Percentiles rank a stretch among this genome's conserved stretches.
Conservation (phyloP, 2,329 filamentous ascomycete genomes). For the Aspergillus melleus region DNA sequence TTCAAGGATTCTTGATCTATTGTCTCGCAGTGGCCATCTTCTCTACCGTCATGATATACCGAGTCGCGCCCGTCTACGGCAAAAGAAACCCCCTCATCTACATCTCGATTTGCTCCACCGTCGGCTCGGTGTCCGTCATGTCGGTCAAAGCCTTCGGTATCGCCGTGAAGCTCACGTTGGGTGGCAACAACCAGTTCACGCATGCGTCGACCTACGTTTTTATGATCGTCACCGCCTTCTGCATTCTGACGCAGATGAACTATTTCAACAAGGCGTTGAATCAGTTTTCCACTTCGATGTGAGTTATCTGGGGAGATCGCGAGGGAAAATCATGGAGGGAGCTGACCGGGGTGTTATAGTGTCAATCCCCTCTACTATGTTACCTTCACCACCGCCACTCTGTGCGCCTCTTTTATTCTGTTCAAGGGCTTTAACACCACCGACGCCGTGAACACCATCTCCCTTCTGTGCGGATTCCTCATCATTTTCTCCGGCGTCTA, state of each 20-base stretch:
- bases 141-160: conserved; percentile 98
- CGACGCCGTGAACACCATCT: conserved; percentile 87
- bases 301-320: conserved; percentile 40
- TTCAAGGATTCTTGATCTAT: conserved; percentile 82
- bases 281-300: conserved; percentile 97
- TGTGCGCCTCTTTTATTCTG: conserved; percentile 92
- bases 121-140: conserved; percentile 98
- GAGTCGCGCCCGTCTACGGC: conserved; percentile 81
- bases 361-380: conserved; percentile 98
- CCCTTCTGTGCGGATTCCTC: conserved; percentile 87
- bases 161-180: conserved; percentile 90
- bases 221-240: conserved; percentile 86
- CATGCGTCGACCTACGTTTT: conserved; percentile 98
- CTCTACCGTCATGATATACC: conserved; percentile 93
- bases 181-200: conserved; percentile 90
- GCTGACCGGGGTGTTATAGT: conserved; percentile 47
- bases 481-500: conserved; percentile 96
- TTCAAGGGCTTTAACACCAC: conserved; percentile 96
- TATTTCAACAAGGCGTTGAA: conserved; percentile 99
- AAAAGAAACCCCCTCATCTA: conserved; percentile 96
- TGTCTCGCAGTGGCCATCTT: conserved; percentile 77
- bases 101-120: conserved; percentile 95
- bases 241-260: conserved; percentile 99
- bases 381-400: conserved; percentile 91
- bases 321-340: not conserved